These are phyloP conservation scores for Circinella umbellata DNA, from an alignment of 371 early-diverging fungal genomes.

Conservation along the genomic window DNA sequence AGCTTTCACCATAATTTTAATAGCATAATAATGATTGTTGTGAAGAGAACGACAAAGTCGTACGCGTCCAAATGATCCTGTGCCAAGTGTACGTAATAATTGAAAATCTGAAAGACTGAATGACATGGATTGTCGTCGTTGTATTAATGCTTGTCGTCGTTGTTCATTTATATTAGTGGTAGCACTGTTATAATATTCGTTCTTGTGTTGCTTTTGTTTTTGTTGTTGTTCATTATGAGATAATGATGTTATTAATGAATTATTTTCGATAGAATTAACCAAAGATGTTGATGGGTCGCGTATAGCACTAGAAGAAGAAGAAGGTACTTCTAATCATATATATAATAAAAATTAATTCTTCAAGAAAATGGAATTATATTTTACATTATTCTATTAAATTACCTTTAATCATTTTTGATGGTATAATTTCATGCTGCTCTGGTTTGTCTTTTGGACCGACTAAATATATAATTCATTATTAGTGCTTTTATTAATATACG, in stretches of 20 bases:
- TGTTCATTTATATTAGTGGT: background rate
- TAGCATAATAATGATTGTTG: conserved; percentile 84
- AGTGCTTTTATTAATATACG: background rate
- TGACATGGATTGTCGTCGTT: background rate
- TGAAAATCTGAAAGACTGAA: conserved; percentile 19
- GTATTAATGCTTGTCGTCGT: background rate
- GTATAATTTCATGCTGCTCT: background rate
- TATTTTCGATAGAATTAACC: no score
- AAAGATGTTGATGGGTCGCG: no score
- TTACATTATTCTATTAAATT: no score
- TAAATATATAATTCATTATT: background rate
- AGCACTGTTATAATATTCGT: background rate
- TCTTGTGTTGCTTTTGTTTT: background rate
- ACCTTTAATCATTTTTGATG: background rate
- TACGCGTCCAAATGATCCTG: conserved; percentile 71
- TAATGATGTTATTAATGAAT: no score
- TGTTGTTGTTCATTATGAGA: no score
- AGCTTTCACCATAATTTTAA: conserved; percentile 93
- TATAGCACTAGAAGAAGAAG: no score
- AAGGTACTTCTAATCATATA: no score
- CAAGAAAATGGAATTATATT: no score
- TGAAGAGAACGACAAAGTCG: conserved; percentile 51
- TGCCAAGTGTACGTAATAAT: conserved; percentile 61
- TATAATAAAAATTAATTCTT: no score
- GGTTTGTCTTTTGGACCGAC: background rate